phyloP scores from a whole-genome alignment of 352 stramenopile genomes.

The Pseudoperonospora humuli region DNA sequence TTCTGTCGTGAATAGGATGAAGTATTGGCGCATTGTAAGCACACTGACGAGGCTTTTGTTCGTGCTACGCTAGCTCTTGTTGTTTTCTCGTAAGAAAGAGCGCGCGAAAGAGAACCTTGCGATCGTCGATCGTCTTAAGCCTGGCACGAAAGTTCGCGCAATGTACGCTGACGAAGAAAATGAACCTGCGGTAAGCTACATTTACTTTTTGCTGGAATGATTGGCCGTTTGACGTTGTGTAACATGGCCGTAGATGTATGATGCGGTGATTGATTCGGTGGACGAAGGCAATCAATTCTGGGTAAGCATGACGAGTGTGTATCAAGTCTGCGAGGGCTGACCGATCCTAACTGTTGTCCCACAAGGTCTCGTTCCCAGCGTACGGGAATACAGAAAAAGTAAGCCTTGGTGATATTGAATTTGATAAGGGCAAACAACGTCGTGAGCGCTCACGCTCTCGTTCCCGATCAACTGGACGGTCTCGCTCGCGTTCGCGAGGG shows the following conservation, averaged over 20 bases:
- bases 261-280: slow-evolving; percentile 92
- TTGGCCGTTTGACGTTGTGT: neutral
- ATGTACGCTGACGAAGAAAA: slow-evolving; percentile 97
- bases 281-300: slow-evolving; percentile 76
- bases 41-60: neutral
- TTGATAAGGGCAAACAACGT: slow-evolving; percentile 31
- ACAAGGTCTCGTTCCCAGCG: slow-evolving; percentile 90
- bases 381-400: slow-evolving; percentile 96
- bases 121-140: slow-evolving; percentile 70
- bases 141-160: slow-evolving; percentile 87
- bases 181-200: slow-evolving; percentile 51
- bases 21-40: neutral
- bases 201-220: neutral
- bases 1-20: neutral
- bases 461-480: slow-evolving; percentile 30
- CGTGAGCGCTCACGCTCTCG: slow-evolving; percentile 25
- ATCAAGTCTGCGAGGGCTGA: neutral
- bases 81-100: slow-evolving; percentile 58
- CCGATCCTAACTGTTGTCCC: neutral
- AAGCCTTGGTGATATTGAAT: slow-evolving; percentile 91
- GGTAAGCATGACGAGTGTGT: slow-evolving; percentile 19
- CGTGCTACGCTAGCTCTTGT: slow-evolving; percentile 51
- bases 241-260: slow-evolving; percentile 83
- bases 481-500: slow-evolving; percentile 31
- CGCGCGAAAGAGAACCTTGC: slow-evolving; percentile 55